Evolutionary conservation across 306 rosid species (phyloP).

Genomic region (Cucurbita moschata): DNA sequence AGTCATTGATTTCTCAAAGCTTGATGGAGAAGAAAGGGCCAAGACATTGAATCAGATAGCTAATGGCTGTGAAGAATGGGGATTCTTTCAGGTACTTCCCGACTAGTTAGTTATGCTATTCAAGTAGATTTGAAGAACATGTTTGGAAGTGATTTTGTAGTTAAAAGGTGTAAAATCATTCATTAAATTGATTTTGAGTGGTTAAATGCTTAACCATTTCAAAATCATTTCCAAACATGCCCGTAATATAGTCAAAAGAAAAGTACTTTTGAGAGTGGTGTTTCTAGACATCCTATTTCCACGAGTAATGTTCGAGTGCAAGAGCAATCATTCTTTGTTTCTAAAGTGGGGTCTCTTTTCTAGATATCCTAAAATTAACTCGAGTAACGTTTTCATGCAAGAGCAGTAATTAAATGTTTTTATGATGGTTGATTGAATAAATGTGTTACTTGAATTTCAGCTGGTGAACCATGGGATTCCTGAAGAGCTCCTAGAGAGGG

Average conservation of each 20-base stretch:
- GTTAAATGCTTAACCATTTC: too few relatives aligned
- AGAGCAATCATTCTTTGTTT: too few relatives aligned
- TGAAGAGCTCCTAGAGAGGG: slow-evolving; percentile 79
- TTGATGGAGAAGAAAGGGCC: slow-evolving; percentile 65
- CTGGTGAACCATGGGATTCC: slow-evolving; percentile 89
- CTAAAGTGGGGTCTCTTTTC: too few relatives aligned
- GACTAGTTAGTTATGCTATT: not conserved
- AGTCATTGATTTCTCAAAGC: slow-evolving; percentile 88
- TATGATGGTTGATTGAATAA: not conserved
- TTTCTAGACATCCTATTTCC: not conserved
- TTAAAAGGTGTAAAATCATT: too few relatives aligned
- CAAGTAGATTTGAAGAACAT: not conserved
- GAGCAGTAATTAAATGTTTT: not conserved
- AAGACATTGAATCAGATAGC: slow-evolving; percentile 67
- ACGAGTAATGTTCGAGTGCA: not conserved
- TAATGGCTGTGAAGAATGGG: slow-evolving; percentile 97
- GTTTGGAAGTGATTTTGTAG: too few relatives aligned
- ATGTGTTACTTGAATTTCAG: slow-evolving; percentile 18
- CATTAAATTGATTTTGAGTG: too few relatives aligned
- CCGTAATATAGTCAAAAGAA: too few relatives aligned
- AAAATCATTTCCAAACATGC: too few relatives aligned
- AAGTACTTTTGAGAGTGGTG: too few relatives aligned
- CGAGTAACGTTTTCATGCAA: not conserved
- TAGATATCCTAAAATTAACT: not conserved
- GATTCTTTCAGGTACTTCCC: slow-evolving; percentile 78